Evolutionary conservation across 345 rosid species (phyloP).

Genomic region (Populus davidiana): DNA sequence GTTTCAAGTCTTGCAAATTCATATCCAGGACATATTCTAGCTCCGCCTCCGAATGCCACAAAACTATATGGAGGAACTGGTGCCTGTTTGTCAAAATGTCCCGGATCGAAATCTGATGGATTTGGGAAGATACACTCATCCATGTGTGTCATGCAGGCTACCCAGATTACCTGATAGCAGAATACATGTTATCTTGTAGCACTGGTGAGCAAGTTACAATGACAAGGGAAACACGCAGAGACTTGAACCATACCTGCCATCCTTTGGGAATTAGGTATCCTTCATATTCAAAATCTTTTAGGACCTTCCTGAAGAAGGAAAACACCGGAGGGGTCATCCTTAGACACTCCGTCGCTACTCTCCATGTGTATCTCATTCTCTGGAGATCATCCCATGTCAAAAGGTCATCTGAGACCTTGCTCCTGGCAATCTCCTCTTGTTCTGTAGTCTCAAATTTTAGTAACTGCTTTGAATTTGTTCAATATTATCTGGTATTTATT

Average conservation of each 20-base stretch:
- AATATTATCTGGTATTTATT: background rate
- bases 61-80: conserved; percentile 26
- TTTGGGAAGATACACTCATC: conserved; percentile 25
- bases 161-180: conserved; percentile 25
- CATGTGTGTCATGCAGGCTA: conserved; percentile 33
- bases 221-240: background rate
- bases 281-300: conserved; percentile 20
- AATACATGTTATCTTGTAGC: no score
- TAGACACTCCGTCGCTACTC: conserved; percentile 32
- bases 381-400: conserved; percentile 39
- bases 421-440: conserved; percentile 21
- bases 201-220: background rate
- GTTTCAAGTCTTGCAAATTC: conserved; percentile 40
- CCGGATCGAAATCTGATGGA: conserved; percentile 30
- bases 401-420: conserved; percentile 12
- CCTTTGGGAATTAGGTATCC: conserved; percentile 39
- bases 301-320: conserved; percentile 18
- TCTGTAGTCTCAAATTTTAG: background rate
- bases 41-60: conserved; percentile 28
- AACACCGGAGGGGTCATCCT: conserved; percentile 36
- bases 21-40: conserved; percentile 32
- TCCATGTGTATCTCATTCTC: conserved; percentile 41
- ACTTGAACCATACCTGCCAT: conserved; percentile 28
- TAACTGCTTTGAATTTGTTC: background rate
- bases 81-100: conserved; percentile 27